These are phyloP conservation scores for Cladophialophora yegresii DNA, from an alignment of 2,329 filamentous ascomycete species.

Conservation along the genomic window DNA sequence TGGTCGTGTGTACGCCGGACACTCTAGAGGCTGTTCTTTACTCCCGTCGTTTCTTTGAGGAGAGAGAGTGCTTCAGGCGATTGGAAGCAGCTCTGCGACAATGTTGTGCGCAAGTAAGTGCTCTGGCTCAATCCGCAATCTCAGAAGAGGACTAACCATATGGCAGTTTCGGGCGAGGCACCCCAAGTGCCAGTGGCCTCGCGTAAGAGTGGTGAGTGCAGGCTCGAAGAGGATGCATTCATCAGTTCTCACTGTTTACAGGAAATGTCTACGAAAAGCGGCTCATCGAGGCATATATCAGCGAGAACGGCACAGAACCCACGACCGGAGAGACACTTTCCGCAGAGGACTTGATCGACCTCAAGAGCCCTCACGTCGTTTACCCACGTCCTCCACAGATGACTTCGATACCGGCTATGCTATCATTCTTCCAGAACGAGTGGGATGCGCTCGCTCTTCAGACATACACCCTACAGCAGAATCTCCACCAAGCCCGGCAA, in stretches of 20 bases:
- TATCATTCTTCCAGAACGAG: constrained; percentile 95
- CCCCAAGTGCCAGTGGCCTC: constrained; percentile 94
- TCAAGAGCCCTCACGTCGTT: constrained; percentile 81
- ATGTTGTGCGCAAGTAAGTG: constrained; percentile 35
- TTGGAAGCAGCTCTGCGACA: constrained; percentile 3
- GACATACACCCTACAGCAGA: constrained; percentile 85
- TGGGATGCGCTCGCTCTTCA: constrained; percentile 94
- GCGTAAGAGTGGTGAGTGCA: constrained; percentile 78
- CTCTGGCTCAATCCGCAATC: not conserved
- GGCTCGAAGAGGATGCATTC: not conserved
- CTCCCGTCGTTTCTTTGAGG: not conserved
- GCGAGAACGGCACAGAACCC: constrained; percentile 89
- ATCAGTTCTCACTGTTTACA: constrained; percentile 45
- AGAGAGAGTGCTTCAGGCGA: not conserved
- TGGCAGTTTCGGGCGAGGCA: constrained; percentile 90
- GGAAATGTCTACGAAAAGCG: constrained; percentile 93
- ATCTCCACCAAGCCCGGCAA: constrained; percentile 84
- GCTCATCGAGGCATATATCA: constrained; percentile 90
- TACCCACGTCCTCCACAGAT: constrained; percentile 88
- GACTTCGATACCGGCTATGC: constrained; percentile 91
- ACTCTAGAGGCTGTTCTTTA: not conserved
- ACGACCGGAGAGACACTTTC: constrained; percentile 83
- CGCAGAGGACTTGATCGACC: constrained; percentile 79
- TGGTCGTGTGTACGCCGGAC: not conserved
- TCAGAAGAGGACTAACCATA: constrained; percentile 11